A percentile compares a stretch with the other conserved stretches of the same genome.
Evolutionary conservation across 208 protist genomes (phyloP).

Genomic region (Trypanosoma cruzi): DNA sequence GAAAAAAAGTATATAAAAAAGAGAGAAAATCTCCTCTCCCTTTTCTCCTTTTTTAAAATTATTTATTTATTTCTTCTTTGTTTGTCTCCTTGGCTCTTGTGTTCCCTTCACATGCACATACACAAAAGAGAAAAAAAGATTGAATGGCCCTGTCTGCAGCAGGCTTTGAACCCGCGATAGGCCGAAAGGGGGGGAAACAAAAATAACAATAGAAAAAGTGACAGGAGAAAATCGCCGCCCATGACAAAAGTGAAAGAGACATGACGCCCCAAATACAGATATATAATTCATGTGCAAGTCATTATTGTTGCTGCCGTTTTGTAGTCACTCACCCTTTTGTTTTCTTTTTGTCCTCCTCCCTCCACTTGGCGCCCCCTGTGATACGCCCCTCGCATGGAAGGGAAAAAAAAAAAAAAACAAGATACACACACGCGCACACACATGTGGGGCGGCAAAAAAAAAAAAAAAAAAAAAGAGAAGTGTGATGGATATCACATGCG

Average conservation of each 20-base stretch:
- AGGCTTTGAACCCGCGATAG: background rate
- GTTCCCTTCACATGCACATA: background rate
- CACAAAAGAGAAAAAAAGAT: constrained; percentile 9
- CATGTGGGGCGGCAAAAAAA: constrained; percentile 1
- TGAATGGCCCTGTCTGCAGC: background rate
- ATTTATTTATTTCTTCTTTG: background rate
- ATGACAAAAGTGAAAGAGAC: constrained; percentile 16
- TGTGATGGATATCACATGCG: background rate
- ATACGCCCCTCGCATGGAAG: too few relatives aligned
- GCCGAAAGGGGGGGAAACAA: background rate
- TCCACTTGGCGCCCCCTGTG: too few relatives aligned
- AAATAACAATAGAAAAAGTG: too few relatives aligned
- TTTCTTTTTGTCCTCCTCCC: too few relatives aligned
- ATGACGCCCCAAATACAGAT: background rate
- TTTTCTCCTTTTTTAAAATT: constrained; percentile 11
- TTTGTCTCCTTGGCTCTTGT: background rate
- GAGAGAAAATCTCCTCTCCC: background rate
- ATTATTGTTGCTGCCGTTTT: too few relatives aligned
- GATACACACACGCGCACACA: background rate
- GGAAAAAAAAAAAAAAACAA: background rate
- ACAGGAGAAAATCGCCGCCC: too few relatives aligned
- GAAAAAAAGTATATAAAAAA: background rate
- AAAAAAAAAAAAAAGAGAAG: constrained; percentile 5
- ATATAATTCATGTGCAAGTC: too few relatives aligned
- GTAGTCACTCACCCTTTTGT: too few relatives aligned